Evolutionary conservation across 495 filamentous ascomycete genomes (phyloP).

Genomic region (Penicillium cosmopolitanum): DNA sequence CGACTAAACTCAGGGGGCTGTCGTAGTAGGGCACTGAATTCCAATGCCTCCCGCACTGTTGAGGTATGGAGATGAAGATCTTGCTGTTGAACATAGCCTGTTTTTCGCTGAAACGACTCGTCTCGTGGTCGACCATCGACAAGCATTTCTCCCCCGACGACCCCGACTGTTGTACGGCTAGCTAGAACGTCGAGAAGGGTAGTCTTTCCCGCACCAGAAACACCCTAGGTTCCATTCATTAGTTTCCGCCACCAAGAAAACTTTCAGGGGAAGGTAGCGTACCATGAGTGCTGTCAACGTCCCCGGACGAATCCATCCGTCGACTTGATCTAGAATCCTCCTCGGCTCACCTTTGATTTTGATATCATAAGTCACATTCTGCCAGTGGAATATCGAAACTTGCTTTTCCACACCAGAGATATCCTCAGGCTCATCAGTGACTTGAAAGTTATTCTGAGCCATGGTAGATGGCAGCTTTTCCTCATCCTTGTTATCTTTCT

Average conservation of each 20-base stretch:
- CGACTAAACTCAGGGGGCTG: not conserved
- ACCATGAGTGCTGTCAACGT: not conserved
- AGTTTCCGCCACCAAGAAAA: not conserved
- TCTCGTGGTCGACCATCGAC: not conserved
- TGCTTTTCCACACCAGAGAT: not conserved
- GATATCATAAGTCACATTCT: slow-evolving; percentile 2
- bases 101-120: not conserved
- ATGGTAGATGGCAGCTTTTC: not conserved
- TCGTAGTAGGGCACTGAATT: slow-evolving; percentile 6
- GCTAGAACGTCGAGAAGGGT: slow-evolving; percentile 9
- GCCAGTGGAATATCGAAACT: slow-evolving; percentile 4
- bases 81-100: slow-evolving; percentile 2
- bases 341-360: not conserved
- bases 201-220: not conserved
- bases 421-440: not conserved
- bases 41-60: slow-evolving; percentile 7
- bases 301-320: slow-evolving; percentile 2
- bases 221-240: not conserved
- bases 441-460: not conserved
- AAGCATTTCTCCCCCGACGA: not conserved
- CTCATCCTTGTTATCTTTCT: not conserved
- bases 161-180: not conserved
- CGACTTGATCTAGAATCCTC: not conserved
- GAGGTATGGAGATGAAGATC: slow-evolving; percentile 1
- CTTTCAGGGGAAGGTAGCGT: not conserved